Conservation (phyloP, 345 rosid genomes). For the Pistacia vera region DNA sequence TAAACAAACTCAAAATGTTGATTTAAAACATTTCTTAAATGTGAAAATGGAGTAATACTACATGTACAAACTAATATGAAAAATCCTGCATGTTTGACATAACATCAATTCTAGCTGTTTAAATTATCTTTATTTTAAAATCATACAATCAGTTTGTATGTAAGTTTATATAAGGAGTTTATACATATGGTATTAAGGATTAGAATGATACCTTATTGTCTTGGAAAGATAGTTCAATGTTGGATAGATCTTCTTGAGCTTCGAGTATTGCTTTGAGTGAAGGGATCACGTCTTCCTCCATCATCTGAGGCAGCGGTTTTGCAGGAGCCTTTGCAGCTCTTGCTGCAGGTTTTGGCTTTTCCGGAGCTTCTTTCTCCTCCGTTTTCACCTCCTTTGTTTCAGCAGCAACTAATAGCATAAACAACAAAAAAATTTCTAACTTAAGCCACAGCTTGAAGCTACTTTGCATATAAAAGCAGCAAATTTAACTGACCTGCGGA, state of each 20-base stretch:
- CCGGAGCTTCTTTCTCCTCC: slow-evolving; percentile 43
- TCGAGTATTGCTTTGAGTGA: slow-evolving; percentile 61
- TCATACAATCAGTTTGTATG: no score
- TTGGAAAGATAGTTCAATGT: slow-evolving; percentile 65
- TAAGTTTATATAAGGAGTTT: no score
- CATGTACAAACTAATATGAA: no score
- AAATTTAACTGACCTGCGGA: slow-evolving; percentile 46
- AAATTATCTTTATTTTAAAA: no score
- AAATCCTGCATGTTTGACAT: neutral
- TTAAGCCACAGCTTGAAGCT: no score
- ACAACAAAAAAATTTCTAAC: neutral
- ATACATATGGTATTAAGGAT: no score
- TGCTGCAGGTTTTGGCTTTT: slow-evolving; percentile 67
- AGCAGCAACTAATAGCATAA: slow-evolving; percentile 37
- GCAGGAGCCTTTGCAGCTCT: slow-evolving; percentile 69
- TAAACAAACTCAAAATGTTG: neutral
- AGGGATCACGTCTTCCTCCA: slow-evolving; percentile 94
- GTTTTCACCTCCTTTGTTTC: slow-evolving; percentile 51
- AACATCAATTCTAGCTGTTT: no score
- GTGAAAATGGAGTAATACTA: neutral
- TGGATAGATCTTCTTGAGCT: slow-evolving; percentile 65
- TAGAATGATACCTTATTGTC: slow-evolving; percentile 64
- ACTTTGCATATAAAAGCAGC: neutral
- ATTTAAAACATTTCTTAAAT: neutral
- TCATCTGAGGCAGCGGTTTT: slow-evolving; percentile 71